A percentile compares a stretch with the other conserved stretches of the same genome.
Conservation (phyloP, 2,329 filamentous ascomycete genomes). For the Cladosporium sp. region DNA sequence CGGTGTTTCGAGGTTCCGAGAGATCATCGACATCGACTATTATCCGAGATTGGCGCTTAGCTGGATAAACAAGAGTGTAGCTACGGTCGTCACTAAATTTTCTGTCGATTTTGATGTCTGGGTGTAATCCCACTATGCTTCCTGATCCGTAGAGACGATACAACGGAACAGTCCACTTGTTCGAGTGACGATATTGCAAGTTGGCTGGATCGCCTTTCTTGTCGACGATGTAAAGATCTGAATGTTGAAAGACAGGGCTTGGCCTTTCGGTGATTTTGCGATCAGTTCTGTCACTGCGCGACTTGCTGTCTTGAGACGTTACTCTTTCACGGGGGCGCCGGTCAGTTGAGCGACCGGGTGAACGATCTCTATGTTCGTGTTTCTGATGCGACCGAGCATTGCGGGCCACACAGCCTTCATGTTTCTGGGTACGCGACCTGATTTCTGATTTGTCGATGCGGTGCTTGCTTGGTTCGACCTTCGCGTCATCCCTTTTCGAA, state of each 20-base stretch:
- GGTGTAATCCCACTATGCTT: constrained; percentile 60
- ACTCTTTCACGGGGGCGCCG: neutral
- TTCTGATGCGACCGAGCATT: too few relatives aligned
- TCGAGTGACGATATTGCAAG: constrained; percentile 64
- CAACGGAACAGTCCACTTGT: constrained; percentile 63
- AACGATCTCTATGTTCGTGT: too few relatives aligned
- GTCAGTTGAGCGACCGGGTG: neutral
- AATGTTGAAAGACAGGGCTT: constrained; percentile 12
- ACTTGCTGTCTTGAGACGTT: neutral
- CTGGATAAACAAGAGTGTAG: constrained; percentile 2
- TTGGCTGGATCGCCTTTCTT: constrained; percentile 71
- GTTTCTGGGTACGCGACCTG: neutral
- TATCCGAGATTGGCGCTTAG: neutral
- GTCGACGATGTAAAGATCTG: constrained; percentile 57
- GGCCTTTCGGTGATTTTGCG: neutral
- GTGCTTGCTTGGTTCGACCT: constrained; percentile 15
- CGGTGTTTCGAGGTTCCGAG: neutral
- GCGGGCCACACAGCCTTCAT: too few relatives aligned
- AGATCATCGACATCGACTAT: neutral
- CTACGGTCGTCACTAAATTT: constrained; percentile 48
- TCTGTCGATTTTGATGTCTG: constrained; percentile 59
- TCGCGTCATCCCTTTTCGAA: neutral
- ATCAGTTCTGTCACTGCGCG: neutral
- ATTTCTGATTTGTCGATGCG: neutral
- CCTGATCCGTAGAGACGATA: constrained; percentile 67